Base-by-base conservation (phyloP, 2,329 filamentous ascomycete species). In the Aspergillus tanneri region DNA sequence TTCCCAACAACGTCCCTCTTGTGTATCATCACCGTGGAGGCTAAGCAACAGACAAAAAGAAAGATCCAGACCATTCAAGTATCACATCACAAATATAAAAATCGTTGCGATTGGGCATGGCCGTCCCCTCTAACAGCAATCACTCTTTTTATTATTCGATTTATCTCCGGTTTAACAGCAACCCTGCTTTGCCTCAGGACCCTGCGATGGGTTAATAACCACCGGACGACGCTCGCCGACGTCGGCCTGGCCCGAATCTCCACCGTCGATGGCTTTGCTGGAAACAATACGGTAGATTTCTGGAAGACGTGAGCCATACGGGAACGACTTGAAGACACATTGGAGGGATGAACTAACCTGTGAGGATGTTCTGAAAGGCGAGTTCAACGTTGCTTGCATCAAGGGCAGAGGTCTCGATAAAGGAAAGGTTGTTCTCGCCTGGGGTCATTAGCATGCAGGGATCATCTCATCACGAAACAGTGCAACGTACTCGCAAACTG, bases 251-350 rank as follows among this genome's bases (percentile, higher is more conserved):
- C 86, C 80, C 54, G 84, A 82, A 63, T 96, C 91, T 67, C 88
- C 90, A 67, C 87, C 88, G 70, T 96, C 92, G 64, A 97, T 84
- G 34, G 90, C 90, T 81, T 97, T 97, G 82, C 88, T 93, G 48
- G 92, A 97, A 58, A 99, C 93, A 65, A 99, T 99, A 67, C 91
- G 88, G 82, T 97, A 99, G 77, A 99, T 99, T 81, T 99, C 93
- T 96, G 69, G 5, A 42, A 16, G 14, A 39, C 25, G 46, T 47
- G 35, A 54, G 37, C 19, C 9, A 34, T 3, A 30, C 35, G 21
- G 28, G 14, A 37, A 23, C 46, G 32, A 39, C 16, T 41, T 10
- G 28, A n/a, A 8, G 2, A 39, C 36, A 41, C 37, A 32, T 30
- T 45, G 23, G 24, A 14, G 25, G 21, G 25, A 18, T 35, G 32